Base-by-base conservation (phyloP, 2,329 filamentous ascomycete species). In the Pleurostoma richardsiae region DNA sequence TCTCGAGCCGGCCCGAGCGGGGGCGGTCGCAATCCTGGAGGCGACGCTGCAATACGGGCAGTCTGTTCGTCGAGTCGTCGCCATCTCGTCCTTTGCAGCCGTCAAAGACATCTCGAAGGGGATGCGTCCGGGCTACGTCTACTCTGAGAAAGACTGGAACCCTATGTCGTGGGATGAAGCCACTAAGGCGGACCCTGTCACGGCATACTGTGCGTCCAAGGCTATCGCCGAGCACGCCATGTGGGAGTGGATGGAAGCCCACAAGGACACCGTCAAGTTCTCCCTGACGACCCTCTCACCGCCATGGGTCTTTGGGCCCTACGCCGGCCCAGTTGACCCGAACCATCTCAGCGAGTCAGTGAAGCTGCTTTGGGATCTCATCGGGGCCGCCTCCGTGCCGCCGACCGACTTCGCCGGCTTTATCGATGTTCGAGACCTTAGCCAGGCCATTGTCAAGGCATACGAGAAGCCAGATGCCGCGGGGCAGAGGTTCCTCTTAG, bases 401-500 rank as follows among this genome's bases (percentile, higher is more conserved):
- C 31, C 33, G 6, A 47, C 47, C 1, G 45, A 45, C 4, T 48
- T 54, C 19, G 44, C 45, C 4, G 51, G 43, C 30, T 48, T 46
- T 29, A 40, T 51, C 29, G 50, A 53, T 36, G 49, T 51, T 28
- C 43, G 45, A 11, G 50, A 52, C 30, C 41, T 52, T 8, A 47
- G 43, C 4, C 26, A 33, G 19, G 38, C 43, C 6, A 38, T 49
- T 11, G 2, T 50, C 6, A 39, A 29, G 19, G 40, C 43, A 10
- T 42, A 51, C 1, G 39, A 52, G 31, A 46, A n/a, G 10, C 46
- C 29, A 5, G 36, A 36, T 11, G 47, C 47, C 4, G 40, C 30
- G 11, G 47, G 45, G 5, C 41, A 55, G 49, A 41, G 52, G 3
- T 56, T 57, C 43, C 40, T 56, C 19, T 27, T 49, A 4, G 50